phyloP scores from a whole-genome alignment of 176 grass and related monocot species.

The Eremochloa ophiuroides region DNA sequence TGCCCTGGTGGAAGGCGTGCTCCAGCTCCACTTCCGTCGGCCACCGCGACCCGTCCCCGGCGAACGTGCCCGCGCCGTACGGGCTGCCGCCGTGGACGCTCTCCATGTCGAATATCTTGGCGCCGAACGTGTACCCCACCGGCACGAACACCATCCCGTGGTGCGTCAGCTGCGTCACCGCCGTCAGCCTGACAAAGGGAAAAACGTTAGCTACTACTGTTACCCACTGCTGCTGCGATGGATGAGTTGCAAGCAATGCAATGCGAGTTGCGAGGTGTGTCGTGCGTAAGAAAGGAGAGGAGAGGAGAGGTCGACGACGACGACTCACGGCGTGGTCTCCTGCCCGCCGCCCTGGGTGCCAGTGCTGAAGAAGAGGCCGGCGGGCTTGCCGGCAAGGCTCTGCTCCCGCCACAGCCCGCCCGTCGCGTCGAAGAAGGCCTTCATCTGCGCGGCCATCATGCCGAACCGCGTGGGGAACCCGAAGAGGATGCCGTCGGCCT shows the following conservation, averaged over 20 bases:
- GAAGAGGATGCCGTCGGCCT: conserved; percentile 50
- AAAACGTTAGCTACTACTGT: background rate
- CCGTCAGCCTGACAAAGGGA: conserved; percentile 37
- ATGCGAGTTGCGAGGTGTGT: too few species aligned
- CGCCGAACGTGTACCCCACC: conserved; percentile 71
- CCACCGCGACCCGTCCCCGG: conserved; percentile 64
- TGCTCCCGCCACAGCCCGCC: conserved; percentile 47
- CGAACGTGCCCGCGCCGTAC: conserved; percentile 64
- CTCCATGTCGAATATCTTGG: conserved; percentile 69
- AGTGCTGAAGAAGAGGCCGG: conserved; percentile 54
- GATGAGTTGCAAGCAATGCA: background rate
- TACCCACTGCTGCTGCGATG: background rate
- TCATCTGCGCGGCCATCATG: conserved; percentile 57
- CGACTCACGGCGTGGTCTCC: conserved; percentile 47
- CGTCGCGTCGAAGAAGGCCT: conserved; percentile 48
- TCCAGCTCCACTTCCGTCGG: conserved; percentile 67
- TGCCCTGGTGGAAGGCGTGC: conserved; percentile 91
- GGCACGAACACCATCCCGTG: conserved; percentile 84
- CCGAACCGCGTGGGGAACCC: conserved; percentile 55
- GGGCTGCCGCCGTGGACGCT: conserved; percentile 64
- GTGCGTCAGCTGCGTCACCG: conserved; percentile 65
- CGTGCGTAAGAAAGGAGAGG: too few species aligned
- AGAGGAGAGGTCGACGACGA: background rate
- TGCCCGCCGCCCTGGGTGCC: conserved; percentile 51
- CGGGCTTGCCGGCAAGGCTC: conserved; percentile 56